phyloP scores from a whole-genome alignment of 768 basidiomycete genomes.

The Coprinopsis cinerea region DNA sequence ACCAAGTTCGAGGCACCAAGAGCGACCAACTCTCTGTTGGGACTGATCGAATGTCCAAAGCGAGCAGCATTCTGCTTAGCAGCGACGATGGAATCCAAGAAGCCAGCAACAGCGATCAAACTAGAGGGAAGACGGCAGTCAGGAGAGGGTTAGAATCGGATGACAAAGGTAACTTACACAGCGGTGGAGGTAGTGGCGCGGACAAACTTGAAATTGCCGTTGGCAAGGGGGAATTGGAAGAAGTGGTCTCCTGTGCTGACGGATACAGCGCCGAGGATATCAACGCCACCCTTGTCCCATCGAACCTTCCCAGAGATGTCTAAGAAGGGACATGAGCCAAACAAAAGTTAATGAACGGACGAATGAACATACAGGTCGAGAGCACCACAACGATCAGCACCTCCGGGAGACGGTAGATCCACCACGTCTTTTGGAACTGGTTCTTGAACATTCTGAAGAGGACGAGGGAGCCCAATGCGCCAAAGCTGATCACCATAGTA shows the following conservation, averaged over 20 bases:
- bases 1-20: conserved; percentile 79
- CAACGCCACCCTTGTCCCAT: conserved; percentile 78
- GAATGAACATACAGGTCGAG: conserved; percentile 63
- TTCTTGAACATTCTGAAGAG: conserved; percentile 52
- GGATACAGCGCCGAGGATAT: conserved; percentile 76
- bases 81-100: conserved; percentile 91
- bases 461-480: conserved; percentile 62
- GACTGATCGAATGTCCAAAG: conserved; percentile 84
- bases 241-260: conserved; percentile 55
- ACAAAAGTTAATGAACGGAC: background rate
- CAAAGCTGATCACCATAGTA: conserved; percentile 73
- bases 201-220: conserved; percentile 56
- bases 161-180: conserved; percentile 35
- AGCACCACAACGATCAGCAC: conserved; percentile 82
- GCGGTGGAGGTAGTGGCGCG: conserved; percentile 81
- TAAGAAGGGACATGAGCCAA: conserved; percentile 22
- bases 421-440: conserved; percentile 54
- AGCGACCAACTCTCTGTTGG: conserved; percentile 94
- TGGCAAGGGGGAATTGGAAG: conserved; percentile 67
- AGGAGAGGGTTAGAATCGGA: background rate
- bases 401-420: conserved; percentile 81
- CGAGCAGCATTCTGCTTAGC: conserved; percentile 88
- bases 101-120: conserved; percentile 79
- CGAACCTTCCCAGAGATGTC: conserved; percentile 61
- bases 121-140: conserved; percentile 26